Evolutionary conservation across 768 basidiomycete species (phyloP).

Genomic region (Calvatia gigantea): DNA sequence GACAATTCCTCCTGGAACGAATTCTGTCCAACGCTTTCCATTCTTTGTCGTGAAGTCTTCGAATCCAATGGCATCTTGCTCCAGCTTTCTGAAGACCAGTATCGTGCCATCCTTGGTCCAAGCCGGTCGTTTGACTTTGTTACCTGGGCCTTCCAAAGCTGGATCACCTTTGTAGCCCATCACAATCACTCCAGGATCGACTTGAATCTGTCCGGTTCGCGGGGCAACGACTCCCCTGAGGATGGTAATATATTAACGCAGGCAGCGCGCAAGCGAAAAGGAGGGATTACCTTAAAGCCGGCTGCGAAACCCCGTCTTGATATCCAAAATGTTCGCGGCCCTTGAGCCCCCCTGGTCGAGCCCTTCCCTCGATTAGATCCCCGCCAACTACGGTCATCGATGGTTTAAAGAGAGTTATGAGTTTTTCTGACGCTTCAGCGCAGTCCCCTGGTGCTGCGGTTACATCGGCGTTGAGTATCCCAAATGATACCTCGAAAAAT

Average conservation of each 20-base stretch:
- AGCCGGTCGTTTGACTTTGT: conserved; percentile 17
- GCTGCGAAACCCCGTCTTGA: neutral
- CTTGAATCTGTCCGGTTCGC: neutral
- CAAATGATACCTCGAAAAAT: neutral
- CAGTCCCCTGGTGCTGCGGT: too few relatives aligned
- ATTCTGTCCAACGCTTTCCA: neutral
- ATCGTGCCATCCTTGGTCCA: conserved; percentile 33
- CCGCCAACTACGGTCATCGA: too few relatives aligned
- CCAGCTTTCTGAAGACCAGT: conserved; percentile 31
- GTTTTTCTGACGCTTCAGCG: too few relatives aligned
- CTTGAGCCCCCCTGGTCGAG: too few relatives aligned
- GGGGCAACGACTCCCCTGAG: neutral
- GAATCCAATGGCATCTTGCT: conserved; percentile 27
- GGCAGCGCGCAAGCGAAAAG: too few relatives aligned
- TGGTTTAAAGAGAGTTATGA: too few relatives aligned
- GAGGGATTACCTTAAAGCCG: neutral
- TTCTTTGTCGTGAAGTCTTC: conserved; percentile 16
- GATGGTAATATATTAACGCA: neutral
- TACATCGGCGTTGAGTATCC: neutral
- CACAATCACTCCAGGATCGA: conserved; percentile 25
- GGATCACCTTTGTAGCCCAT: conserved; percentile 32
- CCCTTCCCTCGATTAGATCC: too few relatives aligned
- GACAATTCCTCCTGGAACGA: neutral
- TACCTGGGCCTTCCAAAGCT: conserved; percentile 15
- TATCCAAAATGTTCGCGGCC: neutral